phyloP scores from a whole-genome alignment of 2,329 filamentous ascomycete species.

The Tolypocladium paradoxum region DNA sequence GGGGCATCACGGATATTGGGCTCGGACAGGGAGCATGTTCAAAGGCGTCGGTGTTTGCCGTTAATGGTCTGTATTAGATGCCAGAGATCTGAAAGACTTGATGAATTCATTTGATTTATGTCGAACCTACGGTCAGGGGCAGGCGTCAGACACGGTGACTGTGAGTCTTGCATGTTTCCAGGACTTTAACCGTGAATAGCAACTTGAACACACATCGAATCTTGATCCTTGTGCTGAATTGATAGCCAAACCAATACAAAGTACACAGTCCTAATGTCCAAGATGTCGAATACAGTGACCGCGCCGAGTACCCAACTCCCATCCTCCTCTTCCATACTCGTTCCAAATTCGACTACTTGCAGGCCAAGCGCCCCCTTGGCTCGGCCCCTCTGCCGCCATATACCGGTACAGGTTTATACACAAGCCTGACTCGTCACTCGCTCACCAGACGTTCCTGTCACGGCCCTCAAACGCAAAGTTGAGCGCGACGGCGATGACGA shows the following conservation, averaged over 20 bases:
- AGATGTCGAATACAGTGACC: neutral
- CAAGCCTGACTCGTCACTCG: neutral
- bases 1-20: neutral
- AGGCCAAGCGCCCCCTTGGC: too few relatives aligned
- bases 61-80: neutral
- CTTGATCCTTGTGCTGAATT: neutral
- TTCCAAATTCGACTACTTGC: too few relatives aligned
- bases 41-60: slow-evolving; percentile 2
- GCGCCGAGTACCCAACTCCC: neutral
- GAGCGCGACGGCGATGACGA: slow-evolving; percentile 63
- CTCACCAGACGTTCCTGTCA: slow-evolving; percentile 44
- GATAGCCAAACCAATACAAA: too few relatives aligned
- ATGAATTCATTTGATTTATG: neutral
- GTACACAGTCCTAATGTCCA: neutral
- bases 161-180: neutral
- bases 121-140: neutral
- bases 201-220: neutral
- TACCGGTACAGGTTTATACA: neutral
- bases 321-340: neutral
- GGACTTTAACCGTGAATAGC: neutral
- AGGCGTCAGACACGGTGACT: neutral
- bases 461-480: slow-evolving; percentile 75
- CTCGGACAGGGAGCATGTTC: neutral
- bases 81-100: neutral
- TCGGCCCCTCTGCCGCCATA: neutral